phyloP scores from a whole-genome alignment of 305 asterid species.

The Fraxinus nigra region DNA sequence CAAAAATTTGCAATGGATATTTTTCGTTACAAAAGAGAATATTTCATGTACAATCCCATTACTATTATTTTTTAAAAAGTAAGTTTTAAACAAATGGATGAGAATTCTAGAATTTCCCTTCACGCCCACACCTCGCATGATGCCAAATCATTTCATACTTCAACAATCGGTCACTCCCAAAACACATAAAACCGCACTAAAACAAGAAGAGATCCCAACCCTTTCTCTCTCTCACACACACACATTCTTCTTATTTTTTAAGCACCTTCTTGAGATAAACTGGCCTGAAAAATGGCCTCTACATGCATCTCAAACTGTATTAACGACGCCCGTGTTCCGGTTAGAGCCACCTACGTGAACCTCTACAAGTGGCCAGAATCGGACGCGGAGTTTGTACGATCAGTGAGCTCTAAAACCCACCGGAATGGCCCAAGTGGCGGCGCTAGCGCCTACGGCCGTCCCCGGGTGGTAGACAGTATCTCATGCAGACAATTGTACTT shows the following conservation, averaged over 20 bases:
- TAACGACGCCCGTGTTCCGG: constrained; percentile 31
- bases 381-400: constrained; percentile 66
- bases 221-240: not conserved
- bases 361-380: constrained; percentile 75
- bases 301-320: constrained; percentile 28
- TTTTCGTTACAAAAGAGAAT: not conserved
- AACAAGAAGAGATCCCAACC: not conserved
- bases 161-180: not conserved
- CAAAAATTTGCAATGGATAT: not conserved
- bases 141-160: not conserved
- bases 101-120: not conserved
- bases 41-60: not conserved
- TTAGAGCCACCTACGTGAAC: constrained; percentile 51
- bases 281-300: constrained; percentile 26
- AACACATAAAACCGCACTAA: not conserved
- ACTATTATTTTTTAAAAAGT: not conserved
- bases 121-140: not conserved
- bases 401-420: constrained; percentile 41
- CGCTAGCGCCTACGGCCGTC: constrained; percentile 24
- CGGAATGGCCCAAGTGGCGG: constrained; percentile 6
- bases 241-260: not conserved
- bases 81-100: not conserved
- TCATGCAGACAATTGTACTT: constrained; percentile 74
- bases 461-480: constrained; percentile 58
- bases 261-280: not conserved